phyloP scores from a whole-genome alignment of 148 eudicot species.

The Oxyria digyna region DNA sequence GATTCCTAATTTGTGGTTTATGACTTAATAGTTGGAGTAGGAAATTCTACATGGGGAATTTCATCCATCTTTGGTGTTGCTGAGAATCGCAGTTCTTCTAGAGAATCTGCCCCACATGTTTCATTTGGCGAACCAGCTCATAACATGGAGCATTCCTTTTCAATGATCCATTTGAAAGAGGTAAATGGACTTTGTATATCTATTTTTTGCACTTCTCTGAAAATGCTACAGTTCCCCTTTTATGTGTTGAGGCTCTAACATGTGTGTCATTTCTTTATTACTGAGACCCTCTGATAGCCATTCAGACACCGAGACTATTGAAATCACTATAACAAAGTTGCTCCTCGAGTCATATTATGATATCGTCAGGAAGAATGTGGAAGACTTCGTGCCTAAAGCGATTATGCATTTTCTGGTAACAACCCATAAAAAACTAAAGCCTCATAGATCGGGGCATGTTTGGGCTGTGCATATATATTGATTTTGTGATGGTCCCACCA shows the following conservation, averaged over 20 bases:
- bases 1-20: background rate
- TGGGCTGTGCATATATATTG: background rate
- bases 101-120: conserved; percentile 35
- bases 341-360: conserved; percentile 51
- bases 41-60: conserved; percentile 71
- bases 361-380: conserved; percentile 52
- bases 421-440: background rate
- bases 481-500: background rate
- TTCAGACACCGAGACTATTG: conserved; percentile 26
- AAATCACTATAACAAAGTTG: conserved; percentile 34
- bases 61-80: conserved; percentile 66
- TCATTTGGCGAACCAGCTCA: conserved; percentile 50
- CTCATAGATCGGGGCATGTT: background rate
- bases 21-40: conserved; percentile 28
- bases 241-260: background rate
- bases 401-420: conserved; percentile 62
- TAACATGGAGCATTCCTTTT: conserved; percentile 44
- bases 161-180: conserved; percentile 81
- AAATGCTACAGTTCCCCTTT: background rate
- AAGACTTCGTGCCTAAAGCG: conserved; percentile 54
- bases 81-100: conserved; percentile 45
- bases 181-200: conserved; percentile 20
- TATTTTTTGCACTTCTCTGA: background rate
- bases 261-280: conserved; percentile 8
- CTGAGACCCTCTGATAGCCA: conserved; percentile 28